phyloP scores from a whole-genome alignment of 495 filamentous ascomycete genomes.

The Penicillium goetzii region DNA sequence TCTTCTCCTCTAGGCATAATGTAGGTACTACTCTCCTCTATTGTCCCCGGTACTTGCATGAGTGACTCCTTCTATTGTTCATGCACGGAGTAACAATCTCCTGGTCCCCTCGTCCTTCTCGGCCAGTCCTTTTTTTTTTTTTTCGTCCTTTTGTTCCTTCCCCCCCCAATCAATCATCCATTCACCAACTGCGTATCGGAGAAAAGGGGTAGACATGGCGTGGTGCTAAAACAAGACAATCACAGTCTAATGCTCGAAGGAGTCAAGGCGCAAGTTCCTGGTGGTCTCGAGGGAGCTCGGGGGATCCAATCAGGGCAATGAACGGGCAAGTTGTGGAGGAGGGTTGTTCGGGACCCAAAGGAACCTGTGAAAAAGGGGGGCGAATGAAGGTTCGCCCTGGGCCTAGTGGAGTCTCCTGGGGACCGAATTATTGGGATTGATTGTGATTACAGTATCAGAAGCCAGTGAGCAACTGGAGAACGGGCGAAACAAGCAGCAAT shows the following conservation, averaged over 20 bases:
- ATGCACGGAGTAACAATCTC: not conserved
- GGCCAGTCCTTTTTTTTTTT: not conserved
- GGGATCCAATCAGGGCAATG: constrained; percentile 16
- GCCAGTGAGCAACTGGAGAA: not conserved
- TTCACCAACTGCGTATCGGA: not conserved
- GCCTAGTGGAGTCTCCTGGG: not conserved
- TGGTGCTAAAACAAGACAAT: constrained; percentile 21
- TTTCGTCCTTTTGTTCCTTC: not conserved
- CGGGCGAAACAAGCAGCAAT: constrained; percentile 7
- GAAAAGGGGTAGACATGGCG: constrained; percentile 19
- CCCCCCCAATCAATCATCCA: not conserved
- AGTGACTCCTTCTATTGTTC: too few relatives aligned
- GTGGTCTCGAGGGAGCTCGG: constrained; percentile 14
- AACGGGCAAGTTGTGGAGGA: constrained; percentile 8
- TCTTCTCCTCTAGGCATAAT: not conserved
- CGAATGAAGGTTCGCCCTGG: constrained; percentile 10
- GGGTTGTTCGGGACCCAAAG: constrained; percentile 9
- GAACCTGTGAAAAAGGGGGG: constrained; percentile 18
- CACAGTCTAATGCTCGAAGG: constrained; percentile 25
- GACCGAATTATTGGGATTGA: not conserved
- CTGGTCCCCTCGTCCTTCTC: not conserved
- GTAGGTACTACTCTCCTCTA: not conserved
- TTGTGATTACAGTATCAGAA: not conserved
- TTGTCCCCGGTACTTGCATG: constrained; percentile 3
- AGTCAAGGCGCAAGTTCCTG: constrained; percentile 21